Evolutionary conservation across 495 filamentous ascomycete genomes (phyloP).

Genomic region (Xylaria scruposa): DNA sequence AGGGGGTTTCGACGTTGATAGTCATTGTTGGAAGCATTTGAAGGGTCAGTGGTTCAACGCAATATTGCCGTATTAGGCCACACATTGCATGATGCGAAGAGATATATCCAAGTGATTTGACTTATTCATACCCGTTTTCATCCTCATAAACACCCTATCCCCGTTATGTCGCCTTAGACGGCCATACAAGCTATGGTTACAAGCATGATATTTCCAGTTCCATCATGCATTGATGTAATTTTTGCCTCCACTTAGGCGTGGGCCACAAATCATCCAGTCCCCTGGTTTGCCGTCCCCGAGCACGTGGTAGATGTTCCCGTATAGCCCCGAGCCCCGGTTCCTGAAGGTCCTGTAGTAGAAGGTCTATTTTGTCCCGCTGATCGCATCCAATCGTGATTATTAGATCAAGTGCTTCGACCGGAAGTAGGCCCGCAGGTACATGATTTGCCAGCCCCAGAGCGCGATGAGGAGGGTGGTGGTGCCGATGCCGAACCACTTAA

Average conservation of each 20-base stretch:
- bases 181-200: conserved; percentile 27
- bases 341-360: neutral
- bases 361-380: neutral
- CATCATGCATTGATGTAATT: conserved; percentile 3
- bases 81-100: neutral
- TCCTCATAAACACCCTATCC: conserved; percentile 19
- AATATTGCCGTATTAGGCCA: neutral
- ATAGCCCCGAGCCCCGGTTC: neutral
- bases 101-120: conserved; percentile 22
- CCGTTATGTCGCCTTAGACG: conserved; percentile 13
- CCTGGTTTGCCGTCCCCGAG: conserved; percentile 13
- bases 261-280: neutral
- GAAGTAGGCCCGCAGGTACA: conserved; percentile 98
- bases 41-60: neutral
- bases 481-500: conserved; percentile 97
- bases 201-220: conserved; percentile 20
- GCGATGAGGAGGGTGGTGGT: conserved; percentile 93
- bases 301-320: neutral
- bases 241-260: neutral
- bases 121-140: conserved; percentile 19
- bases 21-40: neutral
- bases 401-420: conserved; percentile 93
- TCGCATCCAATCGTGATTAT: neutral
- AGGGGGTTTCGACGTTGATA: too few species aligned
- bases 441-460: conserved; percentile 94